phyloP scores from a whole-genome alignment of 306 rosid genomes.

The Quercus alba region DNA sequence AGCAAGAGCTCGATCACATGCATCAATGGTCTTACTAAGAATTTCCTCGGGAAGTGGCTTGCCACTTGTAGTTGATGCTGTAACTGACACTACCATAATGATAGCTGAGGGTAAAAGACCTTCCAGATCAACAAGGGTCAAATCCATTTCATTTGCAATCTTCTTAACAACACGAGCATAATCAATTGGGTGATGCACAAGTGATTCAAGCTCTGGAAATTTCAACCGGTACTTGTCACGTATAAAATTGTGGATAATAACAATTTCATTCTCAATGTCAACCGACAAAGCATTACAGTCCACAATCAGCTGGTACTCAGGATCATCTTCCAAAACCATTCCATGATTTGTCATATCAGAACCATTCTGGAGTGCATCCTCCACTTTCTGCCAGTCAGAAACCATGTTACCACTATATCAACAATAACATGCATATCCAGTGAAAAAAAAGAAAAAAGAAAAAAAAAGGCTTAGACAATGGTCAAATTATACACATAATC shows the following conservation, averaged over 20 bases:
- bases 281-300: conserved; percentile 89
- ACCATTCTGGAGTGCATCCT: conserved; percentile 68
- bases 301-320: conserved; percentile 89
- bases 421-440: conserved; percentile 17
- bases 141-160: conserved; percentile 92
- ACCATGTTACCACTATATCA: conserved; percentile 18
- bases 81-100: conserved; percentile 96
- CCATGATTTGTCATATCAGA: conserved; percentile 57
- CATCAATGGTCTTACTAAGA: conserved; percentile 73
- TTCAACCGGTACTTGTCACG: conserved; percentile 92
- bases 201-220: conserved; percentile 94
- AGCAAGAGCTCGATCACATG: conserved; percentile 92
- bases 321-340: conserved; percentile 83
- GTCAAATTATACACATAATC: conserved; percentile 7
- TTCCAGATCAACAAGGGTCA: conserved; percentile 92
- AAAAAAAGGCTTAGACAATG: neutral
- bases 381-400: conserved; percentile 74
- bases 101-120: conserved; percentile 92
- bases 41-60: conserved; percentile 94
- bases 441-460: neutral
- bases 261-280: conserved; percentile 93
- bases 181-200: conserved; percentile 93
- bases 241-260: conserved; percentile 83
- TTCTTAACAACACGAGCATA: conserved; percentile 96
- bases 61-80: conserved; percentile 97